phyloP scores from a whole-genome alignment of 441 rosid species.

The Kokia cookei region DNA sequence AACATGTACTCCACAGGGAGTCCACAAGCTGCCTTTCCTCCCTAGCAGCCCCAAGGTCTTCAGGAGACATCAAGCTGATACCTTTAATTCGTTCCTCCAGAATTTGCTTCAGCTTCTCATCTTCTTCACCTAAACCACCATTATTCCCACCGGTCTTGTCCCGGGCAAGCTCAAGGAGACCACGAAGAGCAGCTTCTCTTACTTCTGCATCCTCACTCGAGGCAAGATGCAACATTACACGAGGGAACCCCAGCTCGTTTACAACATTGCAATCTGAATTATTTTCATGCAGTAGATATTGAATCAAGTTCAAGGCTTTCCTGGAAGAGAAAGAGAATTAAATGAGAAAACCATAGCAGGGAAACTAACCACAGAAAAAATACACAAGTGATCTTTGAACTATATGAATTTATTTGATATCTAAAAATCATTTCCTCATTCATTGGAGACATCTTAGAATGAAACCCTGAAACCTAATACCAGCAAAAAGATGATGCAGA shows the following conservation, averaged over 20 bases:
- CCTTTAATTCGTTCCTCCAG: conserved; percentile 63
- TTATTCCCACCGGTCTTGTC: conserved; percentile 30
- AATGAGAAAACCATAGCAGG: neutral
- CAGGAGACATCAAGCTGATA: conserved; percentile 66
- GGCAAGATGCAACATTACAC: conserved; percentile 76
- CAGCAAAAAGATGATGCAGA: neutral
- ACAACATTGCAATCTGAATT: conserved; percentile 55
- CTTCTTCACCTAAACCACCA: conserved; percentile 35
- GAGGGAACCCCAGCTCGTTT: conserved; percentile 69
- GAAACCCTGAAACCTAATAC: neutral
- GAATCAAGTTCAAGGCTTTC: conserved; percentile 83
- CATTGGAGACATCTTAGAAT: neutral
- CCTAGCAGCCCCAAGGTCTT: conserved; percentile 69
- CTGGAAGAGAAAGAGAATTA: conserved; percentile 29
- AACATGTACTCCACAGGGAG: conserved; percentile 63
- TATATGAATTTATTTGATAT: neutral
- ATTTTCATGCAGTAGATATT: conserved; percentile 77
- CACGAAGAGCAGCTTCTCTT: conserved; percentile 80
- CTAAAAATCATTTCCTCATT: neutral
- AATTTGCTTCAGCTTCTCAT: conserved; percentile 54
- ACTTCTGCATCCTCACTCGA: conserved; percentile 63
- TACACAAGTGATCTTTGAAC: neutral
- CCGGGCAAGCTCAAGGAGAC: conserved; percentile 62
- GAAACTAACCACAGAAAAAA: neutral
- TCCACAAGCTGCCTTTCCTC: conserved; percentile 92